phyloP scores from a whole-genome alignment of 345 rosid species.

The Populus tremula region DNA sequence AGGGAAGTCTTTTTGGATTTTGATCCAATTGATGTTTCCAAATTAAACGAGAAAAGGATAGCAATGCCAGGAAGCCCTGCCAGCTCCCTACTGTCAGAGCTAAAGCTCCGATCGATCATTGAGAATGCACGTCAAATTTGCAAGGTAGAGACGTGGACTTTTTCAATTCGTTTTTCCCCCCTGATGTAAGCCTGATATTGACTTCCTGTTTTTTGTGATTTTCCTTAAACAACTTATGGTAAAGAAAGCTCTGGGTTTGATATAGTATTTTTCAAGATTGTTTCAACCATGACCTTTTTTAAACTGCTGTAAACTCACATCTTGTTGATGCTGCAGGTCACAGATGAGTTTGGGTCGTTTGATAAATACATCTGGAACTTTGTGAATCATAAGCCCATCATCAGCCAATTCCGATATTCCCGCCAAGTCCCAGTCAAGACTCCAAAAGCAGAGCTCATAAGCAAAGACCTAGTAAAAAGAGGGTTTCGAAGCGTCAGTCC shows the following conservation, averaged over 20 bases:
- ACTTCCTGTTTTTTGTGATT: not conserved
- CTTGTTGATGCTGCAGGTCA: slow-evolving; percentile 57
- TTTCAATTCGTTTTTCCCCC: not conserved
- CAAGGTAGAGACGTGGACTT: slow-evolving; percentile 41
- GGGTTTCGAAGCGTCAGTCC: slow-evolving; percentile 92
- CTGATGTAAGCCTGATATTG: not conserved
- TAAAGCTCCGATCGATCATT: slow-evolving; percentile 57
- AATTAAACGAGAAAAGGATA: slow-evolving; percentile 68
- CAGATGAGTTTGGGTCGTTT: slow-evolving; percentile 71
- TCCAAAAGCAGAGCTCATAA: slow-evolving; percentile 74
- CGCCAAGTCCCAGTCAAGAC: slow-evolving; percentile 82
- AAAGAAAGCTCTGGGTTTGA: not conserved
- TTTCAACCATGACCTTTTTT: slow-evolving; percentile 15
- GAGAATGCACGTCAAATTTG: slow-evolving; percentile 73
- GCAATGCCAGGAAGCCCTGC: slow-evolving; percentile 51
- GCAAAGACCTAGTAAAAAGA: slow-evolving; percentile 82
- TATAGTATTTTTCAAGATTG: not conserved
- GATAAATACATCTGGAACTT: slow-evolving; percentile 80
- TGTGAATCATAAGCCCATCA: slow-evolving; percentile 66
- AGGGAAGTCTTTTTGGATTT: slow-evolving; percentile 77
- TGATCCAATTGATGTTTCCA: slow-evolving; percentile 59
- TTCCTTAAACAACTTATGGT: not conserved
- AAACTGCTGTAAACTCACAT: slow-evolving; percentile 28
- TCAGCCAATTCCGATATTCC: slow-evolving; percentile 67
- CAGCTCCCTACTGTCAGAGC: slow-evolving; percentile 57